phyloP scores from a whole-genome alignment of 306 rosid genomes.

The Prunus kanzakura region DNA sequence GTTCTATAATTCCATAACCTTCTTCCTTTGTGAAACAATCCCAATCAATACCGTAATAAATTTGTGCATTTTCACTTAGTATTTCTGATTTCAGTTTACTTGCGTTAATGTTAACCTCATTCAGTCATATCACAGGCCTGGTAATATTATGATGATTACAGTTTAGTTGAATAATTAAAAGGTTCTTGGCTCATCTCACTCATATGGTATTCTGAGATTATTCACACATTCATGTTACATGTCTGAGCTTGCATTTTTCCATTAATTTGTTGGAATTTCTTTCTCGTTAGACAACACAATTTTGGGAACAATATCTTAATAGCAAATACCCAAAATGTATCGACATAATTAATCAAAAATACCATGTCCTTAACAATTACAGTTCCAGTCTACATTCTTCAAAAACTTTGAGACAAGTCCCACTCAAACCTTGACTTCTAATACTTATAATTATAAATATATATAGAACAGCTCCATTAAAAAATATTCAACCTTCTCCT shows the following conservation, averaged over 20 bases:
- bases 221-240: background rate
- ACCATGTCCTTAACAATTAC: background rate
- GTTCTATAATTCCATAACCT: background rate
- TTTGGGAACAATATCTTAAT: background rate
- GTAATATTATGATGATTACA: background rate
- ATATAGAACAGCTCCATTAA: background rate
- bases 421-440: background rate
- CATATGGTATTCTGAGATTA: background rate
- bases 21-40: background rate
- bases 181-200: background rate
- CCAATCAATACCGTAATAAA: background rate
- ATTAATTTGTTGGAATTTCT: too few relatives aligned
- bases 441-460: background rate
- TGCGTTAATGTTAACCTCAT: too few relatives aligned
- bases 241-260: too few relatives aligned
- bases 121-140: too few relatives aligned
- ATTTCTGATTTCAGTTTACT: too few relatives aligned
- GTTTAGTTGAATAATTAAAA: background rate
- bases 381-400: background rate
- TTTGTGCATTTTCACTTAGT: too few relatives aligned
- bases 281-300: too few relatives aligned
- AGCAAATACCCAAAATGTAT: background rate
- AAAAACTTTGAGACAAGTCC: background rate
- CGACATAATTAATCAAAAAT: background rate
- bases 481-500: background rate